Conservation (phyloP, 2,329 filamentous ascomycete species). For the Pyrenophora graminea region DNA sequence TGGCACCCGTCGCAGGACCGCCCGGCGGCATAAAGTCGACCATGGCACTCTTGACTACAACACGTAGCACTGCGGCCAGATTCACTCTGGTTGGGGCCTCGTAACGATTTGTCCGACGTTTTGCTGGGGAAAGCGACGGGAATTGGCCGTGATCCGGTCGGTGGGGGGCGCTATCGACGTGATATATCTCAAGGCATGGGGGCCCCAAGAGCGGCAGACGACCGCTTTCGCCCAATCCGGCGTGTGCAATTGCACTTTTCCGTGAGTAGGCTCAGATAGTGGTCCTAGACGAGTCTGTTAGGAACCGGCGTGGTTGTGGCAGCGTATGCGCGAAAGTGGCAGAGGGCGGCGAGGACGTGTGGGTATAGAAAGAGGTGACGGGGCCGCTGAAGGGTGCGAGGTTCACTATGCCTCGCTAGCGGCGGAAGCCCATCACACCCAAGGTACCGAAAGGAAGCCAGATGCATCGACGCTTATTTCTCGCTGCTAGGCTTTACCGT, state of each 20-base stretch:
- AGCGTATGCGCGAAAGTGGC: constrained; percentile 11
- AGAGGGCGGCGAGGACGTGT: constrained; percentile 9
- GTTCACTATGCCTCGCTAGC: constrained; percentile 19
- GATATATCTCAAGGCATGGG: constrained; percentile 41
- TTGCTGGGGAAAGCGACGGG: constrained; percentile 7
- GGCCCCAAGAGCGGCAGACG: constrained; percentile 28
- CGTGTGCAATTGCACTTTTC: constrained; percentile 8
- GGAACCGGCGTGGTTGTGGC: constrained; percentile 9
- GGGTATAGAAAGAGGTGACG: constrained; percentile 21
- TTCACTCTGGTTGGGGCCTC: constrained; percentile 10
- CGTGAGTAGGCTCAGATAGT: not conserved
- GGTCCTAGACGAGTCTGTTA: not conserved
- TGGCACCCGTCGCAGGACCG: constrained; percentile 40
- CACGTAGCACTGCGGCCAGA: constrained; percentile 27
- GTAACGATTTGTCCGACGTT: constrained; percentile 15
- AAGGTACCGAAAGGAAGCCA: constrained; percentile 19
- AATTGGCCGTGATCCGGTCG: constrained; percentile 11
- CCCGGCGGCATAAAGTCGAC: constrained; percentile 42
- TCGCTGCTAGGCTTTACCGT: not conserved
- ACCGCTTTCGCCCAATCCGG: constrained; percentile 21
- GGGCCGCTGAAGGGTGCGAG: constrained; percentile 18
- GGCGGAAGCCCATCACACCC: constrained; percentile 16
- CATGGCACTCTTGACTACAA: constrained; percentile 38
- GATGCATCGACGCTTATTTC: constrained; percentile 7
- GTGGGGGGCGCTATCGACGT: constrained; percentile 34